phyloP scores from a whole-genome alignment of 1,284 basidiomycete species.

The Rhodotorula sp. region DNA sequence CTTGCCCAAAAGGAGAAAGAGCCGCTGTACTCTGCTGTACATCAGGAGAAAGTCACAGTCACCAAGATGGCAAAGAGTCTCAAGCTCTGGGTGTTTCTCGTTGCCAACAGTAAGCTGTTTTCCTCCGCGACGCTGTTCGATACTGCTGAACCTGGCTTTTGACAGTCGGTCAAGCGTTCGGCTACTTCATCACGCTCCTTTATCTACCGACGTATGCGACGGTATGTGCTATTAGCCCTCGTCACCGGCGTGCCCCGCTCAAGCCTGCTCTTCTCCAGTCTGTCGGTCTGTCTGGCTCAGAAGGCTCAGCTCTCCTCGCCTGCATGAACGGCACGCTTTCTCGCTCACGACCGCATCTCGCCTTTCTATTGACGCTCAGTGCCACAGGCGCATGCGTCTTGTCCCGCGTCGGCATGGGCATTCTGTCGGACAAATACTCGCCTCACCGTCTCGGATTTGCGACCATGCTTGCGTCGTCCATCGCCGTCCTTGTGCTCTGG shows the following conservation, averaged over 20 bases:
- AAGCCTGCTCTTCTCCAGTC: background rate
- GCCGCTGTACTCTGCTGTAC: too few species aligned
- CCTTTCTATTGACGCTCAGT: too few species aligned
- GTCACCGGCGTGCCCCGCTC: too few species aligned
- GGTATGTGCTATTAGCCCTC: background rate
- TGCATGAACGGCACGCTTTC: slow-evolving; percentile 22
- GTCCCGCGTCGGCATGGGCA: slow-evolving; percentile 49
- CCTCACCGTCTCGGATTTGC: slow-evolving; percentile 50
- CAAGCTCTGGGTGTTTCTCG: slow-evolving; percentile 48
- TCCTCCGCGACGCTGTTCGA: background rate
- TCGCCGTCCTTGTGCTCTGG: slow-evolving; percentile 53
- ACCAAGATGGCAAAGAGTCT: slow-evolving; percentile 44
- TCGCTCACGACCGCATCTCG: too few species aligned
- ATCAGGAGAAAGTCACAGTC: background rate
- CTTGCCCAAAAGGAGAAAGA: too few species aligned
- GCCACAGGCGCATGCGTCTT: slow-evolving; percentile 49
- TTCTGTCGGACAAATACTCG: slow-evolving; percentile 50
- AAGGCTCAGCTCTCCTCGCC: slow-evolving; percentile 21
- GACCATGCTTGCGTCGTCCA: slow-evolving; percentile 46
- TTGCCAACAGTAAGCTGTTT: slow-evolving; percentile 45
- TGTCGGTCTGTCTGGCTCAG: slow-evolving; percentile 11
- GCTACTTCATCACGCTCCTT: slow-evolving; percentile 47
- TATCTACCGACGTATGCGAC: slow-evolving; percentile 27
- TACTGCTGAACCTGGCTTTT: slow-evolving; percentile 27
- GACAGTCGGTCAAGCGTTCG: slow-evolving; percentile 49